phyloP scores from a whole-genome alignment of 2,329 filamentous ascomycete species.

The Curvularia verruculosa region DNA sequence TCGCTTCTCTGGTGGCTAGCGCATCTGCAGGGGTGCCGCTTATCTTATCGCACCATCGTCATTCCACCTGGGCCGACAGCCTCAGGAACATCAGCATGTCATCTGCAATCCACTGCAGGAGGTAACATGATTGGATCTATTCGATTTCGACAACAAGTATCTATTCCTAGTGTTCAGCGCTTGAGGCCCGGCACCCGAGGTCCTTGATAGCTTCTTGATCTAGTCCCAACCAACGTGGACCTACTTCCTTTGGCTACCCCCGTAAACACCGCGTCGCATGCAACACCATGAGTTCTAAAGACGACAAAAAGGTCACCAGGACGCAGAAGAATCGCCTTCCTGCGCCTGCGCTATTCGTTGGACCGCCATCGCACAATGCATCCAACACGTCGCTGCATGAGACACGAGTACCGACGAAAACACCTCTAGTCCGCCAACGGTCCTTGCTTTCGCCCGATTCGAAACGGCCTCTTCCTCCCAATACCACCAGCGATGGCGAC shows the following conservation, averaged over 20 bases:
- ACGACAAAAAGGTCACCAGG: constrained; percentile 33
- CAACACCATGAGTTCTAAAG: constrained; percentile 24
- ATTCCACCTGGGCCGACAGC: constrained; percentile 8
- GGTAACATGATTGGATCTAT: not conserved
- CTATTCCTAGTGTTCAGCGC: not conserved
- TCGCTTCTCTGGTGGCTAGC: constrained; percentile 9
- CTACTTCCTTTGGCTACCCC: not conserved
- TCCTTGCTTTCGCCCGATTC: constrained; percentile 45
- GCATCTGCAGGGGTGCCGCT: constrained; percentile 10
- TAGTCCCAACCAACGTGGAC: not conserved
- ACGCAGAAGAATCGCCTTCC: constrained; percentile 58
- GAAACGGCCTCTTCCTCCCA: constrained; percentile 40
- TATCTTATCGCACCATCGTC: constrained; percentile 30
- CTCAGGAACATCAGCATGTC: not conserved
- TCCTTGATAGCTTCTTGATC: not conserved
- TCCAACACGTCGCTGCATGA: constrained; percentile 56
- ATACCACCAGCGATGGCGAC: constrained; percentile 36
- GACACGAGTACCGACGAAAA: constrained; percentile 38
- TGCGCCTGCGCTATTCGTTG: constrained; percentile 80
- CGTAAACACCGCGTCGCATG: constrained; percentile 1
- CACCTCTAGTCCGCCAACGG: constrained; percentile 45
- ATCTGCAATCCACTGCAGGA: not conserved
- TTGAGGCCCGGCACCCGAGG: not conserved
- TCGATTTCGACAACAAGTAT: not conserved
- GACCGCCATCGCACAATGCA: constrained; percentile 77